phyloP scores from a whole-genome alignment of 805 yeast genomes.

The Peterozyma xylosa region DNA sequence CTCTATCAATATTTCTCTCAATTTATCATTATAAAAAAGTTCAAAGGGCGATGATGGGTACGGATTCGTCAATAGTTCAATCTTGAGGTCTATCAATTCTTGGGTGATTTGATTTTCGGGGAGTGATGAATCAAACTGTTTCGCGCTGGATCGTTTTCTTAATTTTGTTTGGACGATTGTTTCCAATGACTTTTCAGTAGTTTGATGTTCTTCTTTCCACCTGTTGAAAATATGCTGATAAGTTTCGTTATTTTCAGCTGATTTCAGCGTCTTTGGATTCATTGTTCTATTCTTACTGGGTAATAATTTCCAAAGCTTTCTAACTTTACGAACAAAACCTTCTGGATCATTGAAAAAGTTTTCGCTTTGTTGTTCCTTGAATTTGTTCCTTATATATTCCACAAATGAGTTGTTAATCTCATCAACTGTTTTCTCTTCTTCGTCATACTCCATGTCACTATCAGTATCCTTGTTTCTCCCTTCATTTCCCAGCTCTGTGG shows the following conservation, averaged over 20 bases:
- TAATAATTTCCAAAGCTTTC: constrained; percentile 6
- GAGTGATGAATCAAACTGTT: constrained; percentile 1
- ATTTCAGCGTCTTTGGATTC: background rate
- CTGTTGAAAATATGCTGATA: constrained; percentile 3
- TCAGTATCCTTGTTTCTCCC: too few species aligned
- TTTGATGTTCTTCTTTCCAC: constrained; percentile 4
- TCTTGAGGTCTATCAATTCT: constrained; percentile 4
- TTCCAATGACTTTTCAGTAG: background rate
- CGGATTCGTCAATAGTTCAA: background rate
- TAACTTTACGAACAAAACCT: constrained; percentile 4
- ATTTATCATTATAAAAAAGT: constrained; percentile 6
- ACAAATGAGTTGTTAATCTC: constrained; percentile 3
- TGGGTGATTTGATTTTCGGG: constrained; percentile 1
- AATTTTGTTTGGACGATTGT: background rate
- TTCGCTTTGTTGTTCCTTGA: background rate
- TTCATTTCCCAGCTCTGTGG: too few species aligned
- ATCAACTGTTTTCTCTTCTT: background rate
- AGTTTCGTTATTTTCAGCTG: constrained; percentile 4
- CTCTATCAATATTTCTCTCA: background rate
- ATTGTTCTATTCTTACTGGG: background rate
- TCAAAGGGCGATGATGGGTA: constrained; percentile 8
- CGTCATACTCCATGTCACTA: background rate
- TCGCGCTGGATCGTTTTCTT: background rate
- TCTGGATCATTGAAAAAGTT: constrained; percentile 3
- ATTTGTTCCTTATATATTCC: constrained; percentile 1